Base-by-base conservation (phyloP, 2,329 filamentous ascomycete species). In the Metarhizium guizhouense region DNA sequence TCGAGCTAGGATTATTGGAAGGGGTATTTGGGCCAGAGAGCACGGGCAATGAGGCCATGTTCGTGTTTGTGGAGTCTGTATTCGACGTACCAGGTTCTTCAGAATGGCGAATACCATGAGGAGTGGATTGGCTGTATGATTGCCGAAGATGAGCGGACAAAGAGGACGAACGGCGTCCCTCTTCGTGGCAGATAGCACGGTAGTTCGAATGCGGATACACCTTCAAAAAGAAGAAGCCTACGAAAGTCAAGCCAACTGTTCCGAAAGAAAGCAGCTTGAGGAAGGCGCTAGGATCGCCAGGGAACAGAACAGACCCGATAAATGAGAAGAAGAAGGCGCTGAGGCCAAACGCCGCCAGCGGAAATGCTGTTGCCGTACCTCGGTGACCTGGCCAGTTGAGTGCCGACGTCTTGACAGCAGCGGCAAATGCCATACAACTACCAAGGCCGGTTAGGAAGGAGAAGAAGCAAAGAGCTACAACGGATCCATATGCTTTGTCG, bases 241-340 rank as follows among this genome's bases (percentile, higher is more conserved):
- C 67, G 54, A 95, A 80, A 4, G 87, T 86, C 63, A 97, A 78
- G 51, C 80, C 72, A 58, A 86, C 88, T 1, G 93, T 96, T 16
- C 91, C 92, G 59, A 84, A 77, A 3, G 91, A 84, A 45, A 99
- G 77, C 32, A 97, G 75, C 60, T 93, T 76, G 56, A 99, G 78
- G 63, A 96, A 92, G 43, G 82, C 81, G 55, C 87, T 86, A 1
- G 91, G 94, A 64, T 95, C 84, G 43, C 90, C 90, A 2, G 90
- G 88, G 66, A 96, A 92, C 45, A 90, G 75, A 50, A 95, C 67
- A 18, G 84, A 83, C 25, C 90, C 89, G 38, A 95, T 72, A 2
- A 86, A 79, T 0, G 94, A 93, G 74, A 96, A 99, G 76, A 97
- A 95, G 73, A 99, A 94, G 54, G 94, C 94, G 68, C 92, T 96